Base-by-base conservation (phyloP, 495 filamentous ascomycete genomes). In the Sporormia fimetaria region DNA sequence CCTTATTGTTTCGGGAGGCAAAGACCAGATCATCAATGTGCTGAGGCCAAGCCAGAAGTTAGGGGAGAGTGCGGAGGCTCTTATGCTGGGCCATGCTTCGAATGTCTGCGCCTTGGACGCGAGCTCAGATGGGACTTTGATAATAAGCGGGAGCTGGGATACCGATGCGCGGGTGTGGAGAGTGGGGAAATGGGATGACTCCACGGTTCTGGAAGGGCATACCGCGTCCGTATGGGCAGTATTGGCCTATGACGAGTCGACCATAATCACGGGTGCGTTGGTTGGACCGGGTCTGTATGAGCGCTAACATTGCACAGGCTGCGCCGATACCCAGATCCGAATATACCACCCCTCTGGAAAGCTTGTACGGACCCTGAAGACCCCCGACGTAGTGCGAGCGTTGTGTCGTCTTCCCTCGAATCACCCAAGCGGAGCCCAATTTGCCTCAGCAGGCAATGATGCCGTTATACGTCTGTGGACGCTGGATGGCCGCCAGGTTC, bases 131-230 rank as follows among this genome's bases (percentile, higher is more conserved):
- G 75, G 74, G 2, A 71, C 61, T 12, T 79, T 73, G 56, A 70
- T 96, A 35, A 76, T 94, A 28, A 95, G 87, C 54, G 90, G 85
- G n/a, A 80, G 86, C 58, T 99, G 92, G 92, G 92, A 99, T 58
- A 72, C 74, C 26, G 79, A 85, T 25, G 84, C 81, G 9, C 75
- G 83, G 21, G 55, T 94, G 40, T 95, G 75, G 75, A 6, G 80
- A 78, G 46, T 94, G 81, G 83, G 83, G 86, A 56, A 56, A 34
- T 55, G 56, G 52, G 70, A 67, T 10, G 68, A 78, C 35, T 69
- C 54, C 3, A 49, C 75, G 14, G 62, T 83, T 16, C 67, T 96
- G 11, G 67, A 78, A 28, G 86, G 80, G 3, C 83, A 93, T 52
- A 72, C 76, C 44, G 83, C 73, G 31, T 80, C 71, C 44, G 87